These are phyloP conservation scores for Tirmania nivea DNA, from an alignment of 495 filamentous ascomycete genomes.

Conservation along the genomic window DNA sequence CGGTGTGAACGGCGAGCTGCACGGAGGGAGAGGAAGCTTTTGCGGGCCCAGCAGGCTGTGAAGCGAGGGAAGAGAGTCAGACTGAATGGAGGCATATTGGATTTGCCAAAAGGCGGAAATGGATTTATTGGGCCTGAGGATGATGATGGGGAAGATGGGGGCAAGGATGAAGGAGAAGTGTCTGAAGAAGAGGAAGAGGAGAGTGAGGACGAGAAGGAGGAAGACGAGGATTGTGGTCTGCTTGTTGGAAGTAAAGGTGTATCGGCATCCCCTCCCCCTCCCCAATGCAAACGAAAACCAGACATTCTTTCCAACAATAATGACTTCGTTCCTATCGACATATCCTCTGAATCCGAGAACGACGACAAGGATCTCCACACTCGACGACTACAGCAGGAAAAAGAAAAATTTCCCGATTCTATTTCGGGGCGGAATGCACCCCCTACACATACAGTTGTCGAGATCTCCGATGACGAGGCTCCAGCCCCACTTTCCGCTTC, in stretches of 20 bases:
- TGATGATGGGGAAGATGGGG: neutral
- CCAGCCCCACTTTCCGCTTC: neutral
- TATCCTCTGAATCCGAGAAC: neutral
- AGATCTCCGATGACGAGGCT: neutral
- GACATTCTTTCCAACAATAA: neutral
- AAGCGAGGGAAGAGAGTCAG: too few species aligned
- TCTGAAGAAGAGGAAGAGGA: slow-evolving; percentile 1
- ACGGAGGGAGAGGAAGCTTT: too few species aligned
- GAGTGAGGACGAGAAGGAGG: neutral
- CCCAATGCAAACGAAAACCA: neutral
- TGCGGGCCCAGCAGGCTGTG: too few species aligned
- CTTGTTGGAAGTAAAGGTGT: too few species aligned
- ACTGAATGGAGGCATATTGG: too few species aligned
- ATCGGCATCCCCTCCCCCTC: too few species aligned
- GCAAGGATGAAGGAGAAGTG: neutral
- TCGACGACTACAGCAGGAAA: neutral
- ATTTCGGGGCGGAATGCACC: neutral
- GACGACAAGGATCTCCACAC: neutral
- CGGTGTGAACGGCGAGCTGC: too few species aligned
- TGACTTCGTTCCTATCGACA: neutral
- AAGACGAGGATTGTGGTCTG: neutral
- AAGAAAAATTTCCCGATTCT: neutral
- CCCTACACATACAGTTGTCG: neutral
- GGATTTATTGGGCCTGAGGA: too few species aligned
- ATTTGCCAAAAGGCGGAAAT: too few species aligned